Evolutionary conservation across 179 eudicot genomes (phyloP).

Genomic region (Pouteria campechiana): DNA sequence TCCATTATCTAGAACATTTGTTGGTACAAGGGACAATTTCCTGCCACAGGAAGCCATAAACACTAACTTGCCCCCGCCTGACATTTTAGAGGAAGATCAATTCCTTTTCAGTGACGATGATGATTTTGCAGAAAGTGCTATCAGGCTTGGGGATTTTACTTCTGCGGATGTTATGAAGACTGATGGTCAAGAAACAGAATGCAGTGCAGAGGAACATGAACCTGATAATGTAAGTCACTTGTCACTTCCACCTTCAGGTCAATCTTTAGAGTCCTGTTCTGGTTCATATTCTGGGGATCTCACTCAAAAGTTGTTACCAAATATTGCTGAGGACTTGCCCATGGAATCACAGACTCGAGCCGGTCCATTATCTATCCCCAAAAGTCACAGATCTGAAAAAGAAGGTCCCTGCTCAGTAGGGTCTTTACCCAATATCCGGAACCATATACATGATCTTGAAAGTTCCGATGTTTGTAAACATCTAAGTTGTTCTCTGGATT

Average conservation of each 20-base stretch:
- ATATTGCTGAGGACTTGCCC: slow-evolving; percentile 12
- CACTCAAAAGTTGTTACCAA: slow-evolving; percentile 11
- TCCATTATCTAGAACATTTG: slow-evolving; percentile 2
- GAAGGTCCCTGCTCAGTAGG: slow-evolving; percentile 20
- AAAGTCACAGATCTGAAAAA: slow-evolving; percentile 8
- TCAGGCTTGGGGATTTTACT: slow-evolving; percentile 3
- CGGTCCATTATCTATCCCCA: slow-evolving; percentile 26
- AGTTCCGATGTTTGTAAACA: slow-evolving; percentile 15
- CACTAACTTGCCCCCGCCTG: slow-evolving; percentile 10
- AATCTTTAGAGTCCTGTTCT: slow-evolving; percentile 4
- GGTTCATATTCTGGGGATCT: slow-evolving; percentile 11
- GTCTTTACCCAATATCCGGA: slow-evolving; percentile 48
- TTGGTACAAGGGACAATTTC: slow-evolving; percentile 6
- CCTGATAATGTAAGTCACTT: slow-evolving; percentile 13
- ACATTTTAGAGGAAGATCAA: slow-evolving; percentile 38
- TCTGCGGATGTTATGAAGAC: slow-evolving; percentile 13
- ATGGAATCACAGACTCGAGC: slow-evolving; percentile 17
- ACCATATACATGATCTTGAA: slow-evolving; percentile 15
- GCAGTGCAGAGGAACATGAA: no score
- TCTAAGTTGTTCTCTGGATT: slow-evolving; percentile 40
- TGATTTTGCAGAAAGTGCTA: slow-evolving; percentile 15
- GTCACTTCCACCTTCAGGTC: slow-evolving; percentile 12
- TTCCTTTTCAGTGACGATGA: slow-evolving; percentile 57
- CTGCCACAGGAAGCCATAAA: not conserved
- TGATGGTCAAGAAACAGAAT: no score